Base-by-base conservation (phyloP, 768 basidiomycete genomes). In the Phaffia tasmanica region DNA sequence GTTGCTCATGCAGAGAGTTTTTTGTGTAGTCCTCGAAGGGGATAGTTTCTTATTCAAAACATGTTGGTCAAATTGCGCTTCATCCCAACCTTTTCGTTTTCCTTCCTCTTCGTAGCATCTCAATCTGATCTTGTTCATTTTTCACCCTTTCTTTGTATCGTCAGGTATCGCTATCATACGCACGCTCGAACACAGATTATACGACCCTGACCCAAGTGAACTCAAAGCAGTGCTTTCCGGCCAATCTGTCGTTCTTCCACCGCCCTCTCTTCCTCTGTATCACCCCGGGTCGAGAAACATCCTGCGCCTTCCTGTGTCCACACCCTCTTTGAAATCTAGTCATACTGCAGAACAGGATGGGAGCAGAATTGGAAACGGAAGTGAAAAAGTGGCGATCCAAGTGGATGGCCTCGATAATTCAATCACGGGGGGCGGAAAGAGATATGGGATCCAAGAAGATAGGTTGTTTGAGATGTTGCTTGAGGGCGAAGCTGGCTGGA, bases 311-410 rank as follows among this genome's bases (percentile, higher is more conserved):
- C 35, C 35, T 11, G 11, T 42, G 4, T 42, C 35, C 35, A n/a
- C n/a, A n/a, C n/a, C n/a, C n/a, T n/a, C n/a, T n/a, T 42, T 11
- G 11, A 42, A 42, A 42, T 42, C 35, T 11, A 42, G 11, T 42
- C 35, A 42, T 4, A 11, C 11, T 42, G 4, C 35, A 4, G 65
- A 74, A 72, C 25, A 70, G 68, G 60, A 32, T 72, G 7, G 29
- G 65, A 47, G 64, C 48, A 35, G 74, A 74, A 63, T 69, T 71
- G 80, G 82, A 51, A 81, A 86, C 73, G 81, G 82, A 35, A 78
- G 80, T 67, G 78, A 87, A 63, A 83, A 85, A 69, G 78, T 82
- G 69, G 84, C 86, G 73, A 86, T 88, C 57, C 76, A 76, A 67
- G 75, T 76, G 60, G 72, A 89, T 56, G 81, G 80, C 61, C 79